Conservation (phyloP, 176 grass and related monocot species). For the Cocos nucifera region DNA sequence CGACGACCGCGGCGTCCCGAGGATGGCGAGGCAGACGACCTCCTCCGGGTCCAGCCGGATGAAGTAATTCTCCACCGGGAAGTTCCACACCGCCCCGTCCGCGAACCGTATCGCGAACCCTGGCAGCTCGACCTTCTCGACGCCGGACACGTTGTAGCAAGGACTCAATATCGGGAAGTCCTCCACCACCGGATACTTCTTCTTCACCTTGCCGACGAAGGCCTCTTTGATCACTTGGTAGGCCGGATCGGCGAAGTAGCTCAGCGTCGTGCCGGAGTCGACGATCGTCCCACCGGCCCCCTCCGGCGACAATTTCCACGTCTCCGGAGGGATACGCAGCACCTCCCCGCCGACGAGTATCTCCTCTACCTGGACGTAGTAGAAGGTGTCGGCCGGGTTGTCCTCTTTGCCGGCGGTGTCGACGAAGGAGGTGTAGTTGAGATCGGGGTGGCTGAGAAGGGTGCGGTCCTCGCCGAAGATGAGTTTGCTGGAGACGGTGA, state of each 20-base stretch:
- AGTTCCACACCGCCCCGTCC: slow-evolving; percentile 75
- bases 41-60: slow-evolving; percentile 57
- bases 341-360: slow-evolving; percentile 50
- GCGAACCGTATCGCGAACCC: slow-evolving; percentile 51
- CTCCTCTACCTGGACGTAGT: slow-evolving; percentile 58
- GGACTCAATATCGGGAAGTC: slow-evolving; percentile 67
- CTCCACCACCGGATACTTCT: slow-evolving; percentile 30
- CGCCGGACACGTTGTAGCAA: slow-evolving; percentile 80
- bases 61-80: slow-evolving; percentile 91
- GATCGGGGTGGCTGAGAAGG: slow-evolving; percentile 31
- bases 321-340: slow-evolving; percentile 28
- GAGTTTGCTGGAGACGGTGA: slow-evolving; percentile 58
- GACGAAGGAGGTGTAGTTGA: slow-evolving; percentile 80
- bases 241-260: slow-evolving; percentile 78
- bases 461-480: slow-evolving; percentile 61
- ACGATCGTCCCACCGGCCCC: slow-evolving; percentile 77
- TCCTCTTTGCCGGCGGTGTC: neutral
- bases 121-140: slow-evolving; percentile 54
- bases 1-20: slow-evolving; percentile 43
- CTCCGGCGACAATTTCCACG: slow-evolving; percentile 34
- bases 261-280: slow-evolving; percentile 93
- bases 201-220: slow-evolving; percentile 36
- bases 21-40: slow-evolving; percentile 66
- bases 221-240: slow-evolving; percentile 55
- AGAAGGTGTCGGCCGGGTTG: slow-evolving; percentile 53